Percentiles rank a stretch among this genome's conserved stretches.
Evolutionary conservation across 1,284 basidiomycete species (phyloP).

Genomic region (Termitomyces sp.): DNA sequence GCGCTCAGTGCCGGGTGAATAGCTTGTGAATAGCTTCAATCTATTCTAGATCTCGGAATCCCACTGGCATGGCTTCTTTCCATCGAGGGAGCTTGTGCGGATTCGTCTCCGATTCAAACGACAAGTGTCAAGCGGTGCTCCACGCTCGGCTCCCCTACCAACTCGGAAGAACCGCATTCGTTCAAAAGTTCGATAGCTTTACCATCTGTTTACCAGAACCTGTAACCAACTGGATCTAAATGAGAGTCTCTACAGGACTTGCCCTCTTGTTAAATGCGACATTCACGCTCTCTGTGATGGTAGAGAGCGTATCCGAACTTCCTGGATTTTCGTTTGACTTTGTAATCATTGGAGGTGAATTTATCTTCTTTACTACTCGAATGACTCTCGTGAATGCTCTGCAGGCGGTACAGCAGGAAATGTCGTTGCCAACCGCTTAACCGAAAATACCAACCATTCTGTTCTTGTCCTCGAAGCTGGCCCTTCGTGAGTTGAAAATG

Average conservation of each 20-base stretch:
- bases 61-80: too few relatives aligned
- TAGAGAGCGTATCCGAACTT: background rate
- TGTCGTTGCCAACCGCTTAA: background rate
- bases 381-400: background rate
- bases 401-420: constrained; percentile 3
- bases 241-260: background rate
- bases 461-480: constrained; percentile 3
- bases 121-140: too few relatives aligned
- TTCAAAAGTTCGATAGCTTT: too few relatives aligned
- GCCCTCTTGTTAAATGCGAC: background rate
- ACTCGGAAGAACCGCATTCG: too few relatives aligned
- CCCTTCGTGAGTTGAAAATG: background rate
- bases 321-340: constrained; percentile 1
- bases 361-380: background rate
- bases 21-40: too few relatives aligned
- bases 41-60: too few relatives aligned
- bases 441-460: background rate
- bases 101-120: too few relatives aligned
- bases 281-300: background rate
- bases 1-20: too few relatives aligned
- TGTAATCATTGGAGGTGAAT: constrained; percentile 2
- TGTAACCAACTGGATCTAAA: too few relatives aligned
- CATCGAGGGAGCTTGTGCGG: too few relatives aligned
- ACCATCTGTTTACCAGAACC: too few relatives aligned
- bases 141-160: too few relatives aligned